These are phyloP conservation scores for Saccharomycopsis fodiens DNA, from an alignment of 805 yeast species.

Conservation along the genomic window DNA sequence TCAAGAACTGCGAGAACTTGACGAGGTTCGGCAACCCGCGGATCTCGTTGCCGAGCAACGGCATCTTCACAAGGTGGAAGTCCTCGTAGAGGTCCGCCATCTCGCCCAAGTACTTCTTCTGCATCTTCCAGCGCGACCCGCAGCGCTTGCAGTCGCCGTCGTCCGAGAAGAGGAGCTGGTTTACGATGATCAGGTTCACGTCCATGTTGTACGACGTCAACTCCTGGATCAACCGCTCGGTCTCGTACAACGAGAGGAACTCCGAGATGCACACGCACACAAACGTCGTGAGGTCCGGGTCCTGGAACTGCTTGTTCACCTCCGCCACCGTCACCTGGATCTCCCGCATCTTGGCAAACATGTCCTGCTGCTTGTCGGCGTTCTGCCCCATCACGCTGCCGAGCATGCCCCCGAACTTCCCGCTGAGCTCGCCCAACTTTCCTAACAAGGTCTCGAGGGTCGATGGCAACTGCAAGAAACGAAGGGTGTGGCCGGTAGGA, in stretches of 20 bases:
- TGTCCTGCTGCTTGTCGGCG: slow-evolving; percentile 49
- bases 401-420: slow-evolving; percentile 86
- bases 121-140: slow-evolving; percentile 91
- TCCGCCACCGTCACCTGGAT: slow-evolving; percentile 75
- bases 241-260: slow-evolving; percentile 90
- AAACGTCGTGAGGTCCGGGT: slow-evolving; percentile 92
- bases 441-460: slow-evolving; percentile 82
- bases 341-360: slow-evolving; percentile 71
- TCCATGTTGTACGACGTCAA: slow-evolving; percentile 92
- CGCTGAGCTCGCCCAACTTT: slow-evolving; percentile 80
- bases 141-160: slow-evolving; percentile 81
- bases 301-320: slow-evolving; percentile 89
- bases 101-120: slow-evolving; percentile 87
- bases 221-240: slow-evolving; percentile 97
- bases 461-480: slow-evolving; percentile 91
- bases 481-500: slow-evolving; percentile 96
- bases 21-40: slow-evolving; percentile 85
- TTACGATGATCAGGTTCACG: slow-evolving; percentile 91
- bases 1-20: slow-evolving; percentile 73
- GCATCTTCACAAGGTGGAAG: slow-evolving; percentile 93
- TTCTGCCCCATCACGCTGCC: slow-evolving; percentile 64
- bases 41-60: slow-evolving; percentile 89
- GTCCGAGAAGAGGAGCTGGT: slow-evolving; percentile 85
- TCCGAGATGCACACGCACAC: slow-evolving; percentile 97
- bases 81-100: slow-evolving; percentile 95